Evolutionary conservation across 257 asterid genomes (phyloP), one percentile per base, ranked within the genome.

Genomic region (Penstemon newberryi): DNA sequence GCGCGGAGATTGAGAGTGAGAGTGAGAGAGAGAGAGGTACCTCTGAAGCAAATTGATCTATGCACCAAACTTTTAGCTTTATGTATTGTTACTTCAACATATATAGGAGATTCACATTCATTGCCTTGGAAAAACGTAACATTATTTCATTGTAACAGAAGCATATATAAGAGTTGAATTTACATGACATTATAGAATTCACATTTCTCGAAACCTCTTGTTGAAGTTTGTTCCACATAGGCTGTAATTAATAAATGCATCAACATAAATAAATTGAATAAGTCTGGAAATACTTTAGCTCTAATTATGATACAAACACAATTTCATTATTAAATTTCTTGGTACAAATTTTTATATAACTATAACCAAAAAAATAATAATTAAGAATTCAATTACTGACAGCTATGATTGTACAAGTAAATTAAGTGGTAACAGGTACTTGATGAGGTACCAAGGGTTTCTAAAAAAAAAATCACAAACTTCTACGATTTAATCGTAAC

Each of bases 401-500:
- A 56, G 37, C 44, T 51, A 51, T 40, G 45, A 79, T 71, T 79
- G 60, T 75, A 79, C 76, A 79, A 63, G 75, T 63, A 75, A 68
- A 67, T 66, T 62, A 60, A 66, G 64, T 69, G 42, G 63, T 59
- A 50, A 38, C 33, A 56, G 13, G 7, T 58, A 33, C 72, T 57
- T 15, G n/a, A 2, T 43, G 56, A 66, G 44, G 57, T 56, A 65
- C 7, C 41, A 44, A 56, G 50, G 62, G 68, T 74, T 70, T 69
- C 66, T 62, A 13, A 57, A 55, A 57, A 57, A 42, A 66, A 79
- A 83, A 81, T 66, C 83, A 88, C 87, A 83, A 67, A 75, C 59
- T 59, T 65, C 73, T 83, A 73, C 75, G 64, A 66, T 63, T 52
- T 62, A 39, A 67, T 62, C 33, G 33, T 25, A 25, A 47, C 54